Conservation (phyloP, 2,329 filamentous ascomycete genomes). For the Chaetothyriales sp. region DNA sequence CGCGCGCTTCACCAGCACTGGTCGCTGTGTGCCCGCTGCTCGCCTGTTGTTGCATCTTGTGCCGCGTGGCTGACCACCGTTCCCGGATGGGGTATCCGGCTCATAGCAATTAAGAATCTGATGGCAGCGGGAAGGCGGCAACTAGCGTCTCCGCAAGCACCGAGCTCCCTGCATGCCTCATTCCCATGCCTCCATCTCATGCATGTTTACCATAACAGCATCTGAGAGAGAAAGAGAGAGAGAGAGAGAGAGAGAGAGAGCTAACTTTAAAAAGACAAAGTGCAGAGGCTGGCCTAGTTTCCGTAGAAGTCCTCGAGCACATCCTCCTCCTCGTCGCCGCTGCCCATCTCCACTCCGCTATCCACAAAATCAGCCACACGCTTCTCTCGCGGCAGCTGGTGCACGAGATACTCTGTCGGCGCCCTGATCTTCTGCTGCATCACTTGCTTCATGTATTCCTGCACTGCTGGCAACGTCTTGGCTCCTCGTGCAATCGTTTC, state of each 20-base stretch:
- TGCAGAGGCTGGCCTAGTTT: not conserved
- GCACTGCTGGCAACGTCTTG: constrained; percentile 37
- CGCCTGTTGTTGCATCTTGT: not conserved
- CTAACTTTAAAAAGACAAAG: too few species aligned
- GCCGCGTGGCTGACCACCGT: not conserved
- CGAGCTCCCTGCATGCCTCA: too few species aligned
- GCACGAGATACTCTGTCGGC: constrained; percentile 39
- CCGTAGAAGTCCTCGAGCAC: constrained; percentile 16
- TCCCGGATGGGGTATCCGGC: not conserved
- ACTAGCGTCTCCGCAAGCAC: not conserved
- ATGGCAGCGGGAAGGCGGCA: not conserved
- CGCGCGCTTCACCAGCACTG: too few species aligned
- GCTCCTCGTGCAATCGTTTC: constrained; percentile 42
- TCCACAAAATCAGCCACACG: constrained; percentile 12
- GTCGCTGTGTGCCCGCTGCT: not conserved
- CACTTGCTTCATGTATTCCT: constrained; percentile 40
- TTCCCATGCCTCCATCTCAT: too few species aligned
- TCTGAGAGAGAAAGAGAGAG: too few species aligned
- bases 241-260: too few species aligned
- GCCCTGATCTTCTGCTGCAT: constrained; percentile 43
- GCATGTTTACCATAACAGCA: too few species aligned
- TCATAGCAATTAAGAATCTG: not conserved
- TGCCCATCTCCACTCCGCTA: constrained; percentile 16
- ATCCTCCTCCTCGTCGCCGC: constrained; percentile 15
- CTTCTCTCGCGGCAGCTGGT: constrained; percentile 36